Percentiles rank a stretch among this genome's conserved stretches.
These are phyloP conservation scores for Delphinella strobiligena DNA, from an alignment of 2,329 filamentous ascomycete species.

Conservation along the genomic window DNA sequence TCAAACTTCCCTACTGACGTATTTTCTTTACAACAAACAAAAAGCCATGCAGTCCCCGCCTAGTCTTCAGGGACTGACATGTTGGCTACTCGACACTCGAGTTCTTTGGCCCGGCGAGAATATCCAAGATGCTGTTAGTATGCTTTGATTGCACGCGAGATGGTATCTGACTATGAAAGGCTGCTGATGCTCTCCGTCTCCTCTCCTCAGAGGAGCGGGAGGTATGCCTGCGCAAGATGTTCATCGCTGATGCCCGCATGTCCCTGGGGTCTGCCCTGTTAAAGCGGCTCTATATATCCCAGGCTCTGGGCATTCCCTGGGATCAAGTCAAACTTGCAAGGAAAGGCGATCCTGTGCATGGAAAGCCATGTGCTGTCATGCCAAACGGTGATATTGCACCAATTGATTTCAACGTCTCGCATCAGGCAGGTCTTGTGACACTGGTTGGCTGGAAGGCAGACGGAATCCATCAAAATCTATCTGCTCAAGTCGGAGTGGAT, in stretches of 20 bases:
- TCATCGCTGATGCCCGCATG: constrained; percentile 55
- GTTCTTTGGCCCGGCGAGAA: constrained; percentile 33
- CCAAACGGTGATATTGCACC: constrained; percentile 25
- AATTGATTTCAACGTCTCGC: constrained; percentile 64
- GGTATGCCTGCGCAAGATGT: constrained; percentile 41
- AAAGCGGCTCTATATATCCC: constrained; percentile 57
- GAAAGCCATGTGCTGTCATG: constrained; percentile 38
- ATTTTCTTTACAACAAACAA: background rate
- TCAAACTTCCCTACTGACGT: too few species aligned
- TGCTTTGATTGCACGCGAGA: background rate
- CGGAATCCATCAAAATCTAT: constrained; percentile 7
- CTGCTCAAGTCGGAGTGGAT: constrained; percentile 49
- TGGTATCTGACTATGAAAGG: constrained; percentile 18
- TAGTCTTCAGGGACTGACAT: constrained; percentile 19
- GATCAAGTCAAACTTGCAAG: constrained; percentile 43
- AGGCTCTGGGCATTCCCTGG: constrained; percentile 50
- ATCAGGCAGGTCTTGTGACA: constrained; percentile 64
- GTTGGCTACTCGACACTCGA: constrained; percentile 39
- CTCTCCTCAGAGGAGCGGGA: constrained; percentile 41
- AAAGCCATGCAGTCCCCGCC: background rate
- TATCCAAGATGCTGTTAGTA: constrained; percentile 27
- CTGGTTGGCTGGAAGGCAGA: constrained; percentile 42
- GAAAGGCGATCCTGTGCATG: constrained; percentile 37
- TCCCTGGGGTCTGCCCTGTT: constrained; percentile 59
- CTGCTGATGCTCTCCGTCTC: constrained; percentile 29